Conservation (phyloP, 257 asterid species). For the Echium plantagineum region DNA sequence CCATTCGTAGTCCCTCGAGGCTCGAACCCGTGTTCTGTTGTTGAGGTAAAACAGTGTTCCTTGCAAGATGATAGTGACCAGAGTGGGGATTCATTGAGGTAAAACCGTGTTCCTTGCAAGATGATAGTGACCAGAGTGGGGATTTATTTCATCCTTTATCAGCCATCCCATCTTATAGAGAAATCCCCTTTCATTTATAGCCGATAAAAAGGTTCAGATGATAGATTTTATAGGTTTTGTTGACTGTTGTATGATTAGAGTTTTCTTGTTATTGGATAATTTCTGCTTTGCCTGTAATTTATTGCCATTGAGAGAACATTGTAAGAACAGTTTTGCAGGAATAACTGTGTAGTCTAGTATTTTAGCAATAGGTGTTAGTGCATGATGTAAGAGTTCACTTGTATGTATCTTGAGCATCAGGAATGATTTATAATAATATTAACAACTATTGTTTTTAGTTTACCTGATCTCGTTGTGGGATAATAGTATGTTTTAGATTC, state of each 20-base stretch:
- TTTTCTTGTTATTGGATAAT: constrained; percentile 38
- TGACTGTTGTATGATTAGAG: constrained; percentile 79
- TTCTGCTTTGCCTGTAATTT: constrained; percentile 60
- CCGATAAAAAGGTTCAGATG: constrained; percentile 23
- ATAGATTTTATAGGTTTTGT: constrained; percentile 32
- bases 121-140: constrained; percentile 38
- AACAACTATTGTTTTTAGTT: constrained; percentile 38
- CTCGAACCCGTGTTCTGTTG: constrained; percentile 28
- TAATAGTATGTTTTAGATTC: constrained; percentile 1
- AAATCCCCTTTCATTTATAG: constrained; percentile 26
- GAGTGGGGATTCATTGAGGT: too few species aligned
- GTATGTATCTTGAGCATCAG: constrained; percentile 51
- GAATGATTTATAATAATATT: constrained; percentile 48
- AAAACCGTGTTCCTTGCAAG: constrained; percentile 22
- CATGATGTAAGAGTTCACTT: constrained; percentile 48
- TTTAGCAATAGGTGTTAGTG: constrained; percentile 48
- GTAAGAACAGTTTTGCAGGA: constrained; percentile 91
- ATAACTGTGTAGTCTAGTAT: constrained; percentile 64
- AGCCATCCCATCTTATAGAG: constrained; percentile 18
- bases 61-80: too few species aligned
- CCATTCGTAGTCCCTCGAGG: constrained; percentile 37
- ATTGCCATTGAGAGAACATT: constrained; percentile 45
- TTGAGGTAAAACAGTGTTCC: constrained; percentile 21
- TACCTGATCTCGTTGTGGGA: constrained; percentile 11
- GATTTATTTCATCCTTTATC: constrained; percentile 27